A percentile compares a stretch with the other conserved stretches of the same genome.
These are phyloP conservation scores for Podaxis sp. DNA, from an alignment of 768 basidiomycete genomes.

Conservation along the genomic window DNA sequence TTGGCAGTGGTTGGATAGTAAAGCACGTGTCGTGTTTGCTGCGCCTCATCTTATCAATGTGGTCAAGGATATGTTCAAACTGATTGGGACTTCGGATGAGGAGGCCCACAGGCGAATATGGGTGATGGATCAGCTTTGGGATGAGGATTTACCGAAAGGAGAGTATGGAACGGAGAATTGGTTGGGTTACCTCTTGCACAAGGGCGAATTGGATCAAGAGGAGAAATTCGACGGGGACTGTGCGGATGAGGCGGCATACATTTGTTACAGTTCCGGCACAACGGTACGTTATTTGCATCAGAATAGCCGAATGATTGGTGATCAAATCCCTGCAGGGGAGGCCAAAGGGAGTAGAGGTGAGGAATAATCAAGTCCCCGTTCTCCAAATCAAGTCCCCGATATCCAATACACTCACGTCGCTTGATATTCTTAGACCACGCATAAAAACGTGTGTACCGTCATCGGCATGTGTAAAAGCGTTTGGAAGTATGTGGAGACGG, in stretches of 20 bases:
- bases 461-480: constrained; percentile 38
- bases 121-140: constrained; percentile 19
- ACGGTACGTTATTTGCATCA: constrained; percentile 27
- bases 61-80: constrained; percentile 23
- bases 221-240: constrained; percentile 23
- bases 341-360: constrained; percentile 45
- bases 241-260: constrained; percentile 23
- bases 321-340: constrained; percentile 33
- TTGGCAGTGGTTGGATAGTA: constrained; percentile 19
- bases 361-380: background rate
- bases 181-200: constrained; percentile 20
- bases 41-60: constrained; percentile 11
- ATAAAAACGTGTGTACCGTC: constrained; percentile 49
- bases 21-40: constrained; percentile 17
- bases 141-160: constrained; percentile 6
- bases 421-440: constrained; percentile 36
- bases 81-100: constrained; percentile 12
- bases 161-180: constrained; percentile 10
- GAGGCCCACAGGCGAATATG: constrained; percentile 20
- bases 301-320: background rate
- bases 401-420: background rate
- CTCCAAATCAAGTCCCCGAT: too few relatives aligned
- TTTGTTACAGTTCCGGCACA: constrained; percentile 45
- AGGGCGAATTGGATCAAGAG: constrained; percentile 18
- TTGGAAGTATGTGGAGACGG: constrained; percentile 31